Evolutionary conservation across 2,329 filamentous ascomycete genomes (phyloP).

Genomic region (Fusarium nodosum): DNA sequence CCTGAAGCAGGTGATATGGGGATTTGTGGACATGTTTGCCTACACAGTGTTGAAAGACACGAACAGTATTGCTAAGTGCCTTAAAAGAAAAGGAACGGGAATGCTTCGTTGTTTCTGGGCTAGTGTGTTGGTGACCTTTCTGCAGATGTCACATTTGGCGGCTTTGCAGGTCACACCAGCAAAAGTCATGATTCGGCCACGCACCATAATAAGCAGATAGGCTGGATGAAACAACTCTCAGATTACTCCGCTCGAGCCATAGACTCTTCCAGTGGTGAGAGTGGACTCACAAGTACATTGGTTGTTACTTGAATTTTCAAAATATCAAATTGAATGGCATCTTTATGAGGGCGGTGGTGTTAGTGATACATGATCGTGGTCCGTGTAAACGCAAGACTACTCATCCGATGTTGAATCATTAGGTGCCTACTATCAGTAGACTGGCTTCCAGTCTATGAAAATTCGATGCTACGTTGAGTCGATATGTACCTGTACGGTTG

Average conservation of each 20-base stretch:
- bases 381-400: too few relatives aligned
- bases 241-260: too few relatives aligned
- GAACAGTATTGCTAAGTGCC: not conserved
- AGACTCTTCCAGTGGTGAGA: not conserved
- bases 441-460: not conserved
- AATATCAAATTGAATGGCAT: not conserved
- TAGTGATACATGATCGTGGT: not conserved
- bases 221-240: not conserved
- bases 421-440: conserved; percentile 16
- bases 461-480: not conserved
- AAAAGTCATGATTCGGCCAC: not conserved
- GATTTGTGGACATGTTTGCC: not conserved
- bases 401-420: not conserved
- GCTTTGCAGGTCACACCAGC: not conserved
- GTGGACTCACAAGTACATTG: too few relatives aligned
- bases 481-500: not conserved
- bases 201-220: not conserved
- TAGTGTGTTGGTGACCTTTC: not conserved
- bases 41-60: not conserved
- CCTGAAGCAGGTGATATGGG: not conserved
- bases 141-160: not conserved
- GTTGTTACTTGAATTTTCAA: conserved; percentile 19
- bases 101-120: not conserved
- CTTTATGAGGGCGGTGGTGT: not conserved
- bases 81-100: not conserved